Base-by-base conservation (phyloP, 345 rosid species). In the Melaleuca quinquenervia region DNA sequence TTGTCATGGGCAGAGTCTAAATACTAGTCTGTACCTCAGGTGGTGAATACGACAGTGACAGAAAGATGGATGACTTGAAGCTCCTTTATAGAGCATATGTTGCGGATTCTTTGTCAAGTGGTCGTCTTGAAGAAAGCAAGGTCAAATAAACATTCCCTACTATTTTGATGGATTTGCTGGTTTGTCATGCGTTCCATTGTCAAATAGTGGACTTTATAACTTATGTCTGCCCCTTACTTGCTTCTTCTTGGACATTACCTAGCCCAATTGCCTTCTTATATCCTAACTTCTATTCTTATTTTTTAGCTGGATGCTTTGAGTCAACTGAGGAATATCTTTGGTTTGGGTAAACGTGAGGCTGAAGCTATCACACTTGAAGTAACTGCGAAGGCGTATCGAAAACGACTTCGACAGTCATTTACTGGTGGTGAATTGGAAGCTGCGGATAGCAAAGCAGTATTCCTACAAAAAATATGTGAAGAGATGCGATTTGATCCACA, bases 381-480 rank as follows among this genome's bases (percentile, higher is more conserved):
- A 82, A 94, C 96, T 82, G 92, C 96, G 26, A 98, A 96, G 93
- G 96, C 91, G 82, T 98, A 98, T 84, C 98, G 96, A 85, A 96
- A 92, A 90, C 90, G 96, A 83, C 98, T 98, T 89, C 85, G 93
- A 49, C 94, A 93, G 55, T 94, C 94, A 87, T 90, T 96, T 85
- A 87, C 97, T 87, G 89, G 92, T 88, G 96, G 99, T 87, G 97
- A 93, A 89, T 89, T 98, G 88, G 99, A 94, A 87, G 90, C 91
- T 83, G 98, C 95, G 36, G 98, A 94, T 87, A 96, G 99, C 86
- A 98, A 96, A 91, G 99, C 99, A 87, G 93, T 94, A 89, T 98
- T 93, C 91, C 98, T 96, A 53, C 99, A 96, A 88, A 94, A 91
- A 85, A 91, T 98, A 45, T 96, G 99, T 86, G 96, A 93, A 76